Percentiles rank a stretch among this genome's conserved stretches.
These are phyloP conservation scores for Diaporthe destruens DNA, from an alignment of 2,329 filamentous ascomycete genomes.

Conservation along the genomic window DNA sequence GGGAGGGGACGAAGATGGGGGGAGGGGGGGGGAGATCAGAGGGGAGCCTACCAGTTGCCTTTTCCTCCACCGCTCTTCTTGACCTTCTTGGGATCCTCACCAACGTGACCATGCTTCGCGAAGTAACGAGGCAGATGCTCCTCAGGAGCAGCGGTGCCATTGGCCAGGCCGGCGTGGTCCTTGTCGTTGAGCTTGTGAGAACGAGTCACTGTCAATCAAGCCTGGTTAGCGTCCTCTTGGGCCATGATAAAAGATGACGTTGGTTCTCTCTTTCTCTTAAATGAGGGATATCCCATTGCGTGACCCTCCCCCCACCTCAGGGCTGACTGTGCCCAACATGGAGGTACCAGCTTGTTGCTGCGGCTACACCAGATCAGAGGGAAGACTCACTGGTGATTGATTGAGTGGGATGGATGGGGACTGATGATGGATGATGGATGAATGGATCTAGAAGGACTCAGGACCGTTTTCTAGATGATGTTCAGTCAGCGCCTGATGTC, in stretches of 20 bases:
- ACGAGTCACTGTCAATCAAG: slow-evolving; percentile 81
- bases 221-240: background rate
- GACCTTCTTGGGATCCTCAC: slow-evolving; percentile 88
- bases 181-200: slow-evolving; percentile 97
- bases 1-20: slow-evolving; percentile 8
- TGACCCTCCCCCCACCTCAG: background rate
- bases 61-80: slow-evolving; percentile 97
- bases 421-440: slow-evolving; percentile 11
- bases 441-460: slow-evolving; percentile 4
- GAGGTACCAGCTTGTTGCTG: background rate
- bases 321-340: background rate
- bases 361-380: background rate
- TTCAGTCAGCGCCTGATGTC: slow-evolving; percentile 25
- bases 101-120: slow-evolving; percentile 85
- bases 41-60: slow-evolving; percentile 84
- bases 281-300: background rate
- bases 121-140: slow-evolving; percentile 93
- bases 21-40: slow-evolving; percentile 37
- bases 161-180: slow-evolving; percentile 84
- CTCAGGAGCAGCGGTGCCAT: slow-evolving; percentile 76
- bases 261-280: background rate
- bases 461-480: slow-evolving; percentile 21
- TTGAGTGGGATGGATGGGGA: slow-evolving; percentile 11
- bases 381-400: slow-evolving; percentile 32
- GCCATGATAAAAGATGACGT: background rate